Base-by-base conservation (phyloP, 495 filamentous ascomycete genomes). In the Daldinia loculata region DNA sequence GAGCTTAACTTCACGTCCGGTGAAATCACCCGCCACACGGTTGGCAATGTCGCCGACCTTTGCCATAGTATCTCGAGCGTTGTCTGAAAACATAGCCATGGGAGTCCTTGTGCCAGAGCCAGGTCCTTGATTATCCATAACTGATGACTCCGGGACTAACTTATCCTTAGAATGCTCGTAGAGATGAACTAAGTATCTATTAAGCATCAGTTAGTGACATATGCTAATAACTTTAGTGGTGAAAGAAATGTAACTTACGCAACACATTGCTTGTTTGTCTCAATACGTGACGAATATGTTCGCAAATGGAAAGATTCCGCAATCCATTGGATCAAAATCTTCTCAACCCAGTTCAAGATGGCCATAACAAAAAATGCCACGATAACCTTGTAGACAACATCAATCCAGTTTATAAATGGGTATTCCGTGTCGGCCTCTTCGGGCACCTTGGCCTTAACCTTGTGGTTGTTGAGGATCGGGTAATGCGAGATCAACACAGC, bases 241-340 rank as follows among this genome's bases (percentile, higher is more conserved):
- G 19, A 59, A 72, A 24, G 36, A 24, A 69, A n/a, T 68, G 61
- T 32, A 70, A 76, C 67, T 78, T 78, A 78, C 75, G 76, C 89
- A 60, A 95, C 93, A 77, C 93, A 91, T 72, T 94, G 94, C 74
- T 97, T 95, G 81, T 97, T 98, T 68, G 94, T 84, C 56, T 95
- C 92, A 71, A 99, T 98, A 12, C 95, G 87, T 74, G 96, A 93
- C 26, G 92, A 89, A 68, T 98, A 98, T 7, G 95, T 98, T 41
- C 95, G 88, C 36, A 91, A 84, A 75, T 99, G 95, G 78, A 99
- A 98, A 72, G 89, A 93, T 70, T 94, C 92, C 17, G 95, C 94
- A 75, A 99, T 97, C 76, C 97, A 88, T 75, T 98, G 94, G 63
- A 97, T 95, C 69, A 97, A 86, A 63, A 99, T 91, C 83, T 98